Conservation (phyloP, 805 yeast species). For the Pichia sporocuriosa region DNA sequence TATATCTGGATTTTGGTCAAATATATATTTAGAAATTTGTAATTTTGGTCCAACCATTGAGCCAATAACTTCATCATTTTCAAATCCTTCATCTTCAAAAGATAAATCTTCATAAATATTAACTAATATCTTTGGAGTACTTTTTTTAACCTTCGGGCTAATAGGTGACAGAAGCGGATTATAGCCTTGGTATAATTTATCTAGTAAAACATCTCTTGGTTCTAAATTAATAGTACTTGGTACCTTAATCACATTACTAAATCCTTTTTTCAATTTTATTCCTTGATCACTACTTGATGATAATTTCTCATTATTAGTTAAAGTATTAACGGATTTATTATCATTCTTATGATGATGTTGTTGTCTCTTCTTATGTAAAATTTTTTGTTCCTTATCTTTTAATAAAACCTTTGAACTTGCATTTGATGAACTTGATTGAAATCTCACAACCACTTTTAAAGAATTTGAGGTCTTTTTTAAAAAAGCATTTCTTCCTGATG, state of each 20-base stretch:
- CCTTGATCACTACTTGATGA: background rate
- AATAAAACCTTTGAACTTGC: slow-evolving; percentile 4
- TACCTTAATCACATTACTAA: slow-evolving; percentile 30
- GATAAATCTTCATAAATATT: slow-evolving; percentile 30
- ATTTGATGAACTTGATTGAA: slow-evolving; percentile 22
- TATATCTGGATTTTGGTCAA: slow-evolving; percentile 15
- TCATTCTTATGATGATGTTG: slow-evolving; percentile 3
- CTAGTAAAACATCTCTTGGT: slow-evolving; percentile 30
- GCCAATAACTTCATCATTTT: slow-evolving; percentile 10
- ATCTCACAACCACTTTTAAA: slow-evolving; percentile 6
- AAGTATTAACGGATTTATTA: background rate
- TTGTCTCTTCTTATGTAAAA: background rate
- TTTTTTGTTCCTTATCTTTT: slow-evolving; percentile 4
- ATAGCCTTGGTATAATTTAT: slow-evolving; percentile 31
- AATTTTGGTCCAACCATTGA: slow-evolving; percentile 15
- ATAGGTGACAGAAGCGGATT: slow-evolving; percentile 30
- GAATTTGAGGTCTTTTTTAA: too few species aligned
- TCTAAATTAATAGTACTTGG: slow-evolving; percentile 28
- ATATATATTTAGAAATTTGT: slow-evolving; percentile 17
- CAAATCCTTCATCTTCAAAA: slow-evolving; percentile 14
- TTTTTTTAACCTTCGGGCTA: slow-evolving; percentile 15
- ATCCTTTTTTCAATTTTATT: slow-evolving; percentile 24
- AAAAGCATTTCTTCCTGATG: background rate
- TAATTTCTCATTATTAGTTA: too few species aligned
- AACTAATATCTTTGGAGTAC: slow-evolving; percentile 25